A percentile compares a stretch with the other conserved stretches of the same genome.
phyloP scores from a whole-genome alignment of 306 rosid species.

The Ochetophila trinervis region DNA sequence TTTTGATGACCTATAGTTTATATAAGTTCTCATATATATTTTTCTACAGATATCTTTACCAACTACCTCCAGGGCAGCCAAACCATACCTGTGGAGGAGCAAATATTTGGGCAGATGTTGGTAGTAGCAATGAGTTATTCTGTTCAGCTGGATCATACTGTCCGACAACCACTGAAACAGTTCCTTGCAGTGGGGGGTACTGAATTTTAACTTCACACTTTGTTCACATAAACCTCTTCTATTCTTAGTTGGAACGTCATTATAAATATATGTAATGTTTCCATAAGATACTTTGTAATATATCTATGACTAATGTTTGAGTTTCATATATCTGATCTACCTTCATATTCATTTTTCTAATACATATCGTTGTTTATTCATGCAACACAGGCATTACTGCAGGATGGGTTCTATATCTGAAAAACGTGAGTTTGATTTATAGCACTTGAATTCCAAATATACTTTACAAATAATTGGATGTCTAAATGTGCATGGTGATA shows the following conservation, averaged over 20 bases:
- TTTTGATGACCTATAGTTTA: constrained; percentile 1
- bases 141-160: constrained; percentile 91
- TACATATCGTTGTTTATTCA: constrained; percentile 2
- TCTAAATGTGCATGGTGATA: background rate
- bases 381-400: constrained; percentile 78
- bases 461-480: background rate
- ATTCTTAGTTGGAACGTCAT: background rate
- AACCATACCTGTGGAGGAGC: constrained; percentile 98
- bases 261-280: background rate
- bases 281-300: background rate
- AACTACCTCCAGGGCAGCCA: constrained; percentile 70
- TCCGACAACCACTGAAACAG: constrained; percentile 62
- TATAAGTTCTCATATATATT: constrained; percentile 10
- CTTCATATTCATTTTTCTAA: constrained; percentile 20
- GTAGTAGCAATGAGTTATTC: constrained; percentile 66
- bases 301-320: constrained; percentile 1
- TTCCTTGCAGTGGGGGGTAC: constrained; percentile 78
- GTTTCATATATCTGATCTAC: background rate
- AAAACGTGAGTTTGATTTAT: constrained; percentile 49
- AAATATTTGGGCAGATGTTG: constrained; percentile 81
- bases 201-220: constrained; percentile 28
- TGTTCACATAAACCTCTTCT: constrained; percentile 2
- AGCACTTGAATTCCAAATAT: constrained; percentile 9
- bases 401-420: constrained; percentile 82
- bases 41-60: constrained; percentile 74